Evolutionary conservation across 1,284 basidiomycete genomes (phyloP).

Genomic region (Sanghuangporus weigelae): DNA sequence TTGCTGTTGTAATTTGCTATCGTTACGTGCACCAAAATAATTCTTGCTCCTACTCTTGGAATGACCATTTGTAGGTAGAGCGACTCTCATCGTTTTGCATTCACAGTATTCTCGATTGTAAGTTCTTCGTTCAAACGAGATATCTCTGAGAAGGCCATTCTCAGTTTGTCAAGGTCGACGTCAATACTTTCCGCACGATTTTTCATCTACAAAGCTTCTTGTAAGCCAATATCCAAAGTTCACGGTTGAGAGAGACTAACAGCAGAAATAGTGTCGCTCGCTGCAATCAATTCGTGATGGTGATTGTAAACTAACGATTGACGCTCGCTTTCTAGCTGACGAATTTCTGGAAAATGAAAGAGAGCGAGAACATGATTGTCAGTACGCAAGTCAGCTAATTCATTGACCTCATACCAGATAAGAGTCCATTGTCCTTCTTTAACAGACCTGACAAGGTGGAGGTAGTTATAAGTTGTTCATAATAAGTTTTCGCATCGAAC

Average conservation of each 20-base stretch:
- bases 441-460: slow-evolving; percentile 66
- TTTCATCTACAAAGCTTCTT: slow-evolving; percentile 59
- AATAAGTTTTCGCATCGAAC: slow-evolving; percentile 78
- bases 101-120: slow-evolving; percentile 27
- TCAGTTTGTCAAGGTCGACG: slow-evolving; percentile 73
- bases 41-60: neutral
- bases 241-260: slow-evolving; percentile 38
- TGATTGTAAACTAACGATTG: slow-evolving; percentile 93
- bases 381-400: neutral
- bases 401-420: slow-evolving; percentile 42
- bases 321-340: slow-evolving; percentile 81
- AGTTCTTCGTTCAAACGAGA: slow-evolving; percentile 67
- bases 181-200: slow-evolving; percentile 77
- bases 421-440: slow-evolving; percentile 73
- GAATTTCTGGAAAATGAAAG: slow-evolving; percentile 56
- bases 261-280: slow-evolving; percentile 84
- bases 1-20: slow-evolving; percentile 3
- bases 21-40: neutral
- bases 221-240: neutral
- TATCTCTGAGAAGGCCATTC: slow-evolving; percentile 78
- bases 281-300: slow-evolving; percentile 89
- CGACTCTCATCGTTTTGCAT: neutral
- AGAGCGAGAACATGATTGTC: neutral
- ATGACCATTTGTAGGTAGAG: neutral
- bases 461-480: slow-evolving; percentile 79